Conservation (phyloP, 306 rosid genomes). For the Casuarina glauca region DNA sequence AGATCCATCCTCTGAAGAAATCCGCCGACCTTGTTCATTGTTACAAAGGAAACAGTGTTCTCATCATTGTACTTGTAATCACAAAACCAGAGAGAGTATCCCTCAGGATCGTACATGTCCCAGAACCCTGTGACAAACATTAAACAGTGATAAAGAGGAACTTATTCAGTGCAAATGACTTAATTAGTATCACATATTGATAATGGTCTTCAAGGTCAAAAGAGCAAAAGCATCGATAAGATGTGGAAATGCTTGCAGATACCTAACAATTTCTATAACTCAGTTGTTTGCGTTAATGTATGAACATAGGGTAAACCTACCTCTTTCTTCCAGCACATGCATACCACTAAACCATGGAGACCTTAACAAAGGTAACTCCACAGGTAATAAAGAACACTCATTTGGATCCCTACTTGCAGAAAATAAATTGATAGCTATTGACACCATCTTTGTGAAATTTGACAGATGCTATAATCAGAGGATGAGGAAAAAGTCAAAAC, state of each 20-base stretch:
- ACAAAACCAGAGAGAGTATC: conserved; percentile 93
- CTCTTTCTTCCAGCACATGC: too few species aligned
- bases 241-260: too few species aligned
- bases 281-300: too few species aligned
- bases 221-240: too few species aligned
- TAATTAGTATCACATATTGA: background rate
- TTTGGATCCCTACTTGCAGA: too few species aligned
- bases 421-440: too few species aligned
- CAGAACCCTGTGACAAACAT: conserved; percentile 64
- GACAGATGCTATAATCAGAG: background rate
- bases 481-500: background rate
- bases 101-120: conserved; percentile 97
- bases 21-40: conserved; percentile 80
- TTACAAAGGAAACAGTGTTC: conserved; percentile 80
- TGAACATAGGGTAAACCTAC: too few species aligned
- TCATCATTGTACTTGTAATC: conserved; percentile 88
- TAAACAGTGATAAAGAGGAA: background rate
- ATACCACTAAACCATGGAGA: too few species aligned
- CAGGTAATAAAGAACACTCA: too few species aligned
- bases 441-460: too few species aligned
- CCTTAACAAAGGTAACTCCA: too few species aligned
- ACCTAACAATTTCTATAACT: too few species aligned
- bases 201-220: background rate
- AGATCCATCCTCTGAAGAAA: conserved; percentile 90
- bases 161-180: background rate